These are phyloP conservation scores for Ajuga chamaepitys DNA, from an alignment of 257 asterid genomes.

Conservation along the genomic window DNA sequence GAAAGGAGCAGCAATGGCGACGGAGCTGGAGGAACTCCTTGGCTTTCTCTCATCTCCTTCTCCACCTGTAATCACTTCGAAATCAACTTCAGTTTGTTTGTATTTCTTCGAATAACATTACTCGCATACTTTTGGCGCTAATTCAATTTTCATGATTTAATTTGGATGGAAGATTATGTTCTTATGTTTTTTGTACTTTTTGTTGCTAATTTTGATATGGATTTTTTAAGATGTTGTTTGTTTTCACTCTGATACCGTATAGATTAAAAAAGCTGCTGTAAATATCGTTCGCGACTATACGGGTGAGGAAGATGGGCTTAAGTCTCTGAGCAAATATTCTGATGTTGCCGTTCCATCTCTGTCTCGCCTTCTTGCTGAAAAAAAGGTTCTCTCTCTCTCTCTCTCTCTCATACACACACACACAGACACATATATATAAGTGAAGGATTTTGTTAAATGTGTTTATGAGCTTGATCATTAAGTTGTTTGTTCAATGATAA, in stretches of 20 bases:
- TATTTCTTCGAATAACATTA: neutral
- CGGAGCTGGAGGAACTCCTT: conserved; percentile 87
- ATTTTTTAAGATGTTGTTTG: neutral
- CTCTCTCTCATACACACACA: neutral
- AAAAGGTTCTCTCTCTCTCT: conserved; percentile 39
- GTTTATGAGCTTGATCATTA: neutral
- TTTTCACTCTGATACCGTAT: neutral
- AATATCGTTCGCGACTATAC: conserved; percentile 83
- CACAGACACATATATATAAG: too few species aligned
- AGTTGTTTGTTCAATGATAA: neutral
- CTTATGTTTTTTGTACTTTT: neutral
- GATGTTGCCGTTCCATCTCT: conserved; percentile 49
- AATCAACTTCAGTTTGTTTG: neutral
- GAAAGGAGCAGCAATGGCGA: conserved; percentile 51
- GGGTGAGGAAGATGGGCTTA: conserved; percentile 86
- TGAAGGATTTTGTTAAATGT: neutral
- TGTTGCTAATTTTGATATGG: neutral
- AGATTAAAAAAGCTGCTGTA: conserved; percentile 81
- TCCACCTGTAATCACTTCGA: conserved; percentile 41
- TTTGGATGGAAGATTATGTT: neutral
- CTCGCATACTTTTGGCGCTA: neutral
- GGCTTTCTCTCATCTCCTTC: conserved; percentile 79
- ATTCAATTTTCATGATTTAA: neutral
- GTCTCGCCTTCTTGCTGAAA: conserved; percentile 54
- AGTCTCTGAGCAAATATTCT: conserved; percentile 57